Percentiles rank a stretch among this genome's conserved stretches.
These are phyloP conservation scores for Pyrenula massariospora DNA, from an alignment of 495 filamentous ascomycete genomes.

Conservation along the genomic window DNA sequence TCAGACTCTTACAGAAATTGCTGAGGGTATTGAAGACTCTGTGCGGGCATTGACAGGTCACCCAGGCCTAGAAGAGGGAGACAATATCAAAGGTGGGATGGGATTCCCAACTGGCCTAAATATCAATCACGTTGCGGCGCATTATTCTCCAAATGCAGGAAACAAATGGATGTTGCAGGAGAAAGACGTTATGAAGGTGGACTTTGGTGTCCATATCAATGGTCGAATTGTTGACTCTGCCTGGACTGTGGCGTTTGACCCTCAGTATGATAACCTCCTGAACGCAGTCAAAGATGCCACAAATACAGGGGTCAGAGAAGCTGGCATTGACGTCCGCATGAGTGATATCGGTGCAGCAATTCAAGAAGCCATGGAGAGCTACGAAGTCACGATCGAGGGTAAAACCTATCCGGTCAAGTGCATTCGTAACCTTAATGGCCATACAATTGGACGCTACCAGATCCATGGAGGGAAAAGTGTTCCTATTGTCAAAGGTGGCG, in stretches of 20 bases:
- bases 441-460: slow-evolving; percentile 45
- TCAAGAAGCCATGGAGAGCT: slow-evolving; percentile 58
- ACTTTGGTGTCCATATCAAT: slow-evolving; percentile 55
- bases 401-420: slow-evolving; percentile 45
- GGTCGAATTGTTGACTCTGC: slow-evolving; percentile 55
- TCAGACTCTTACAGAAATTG: slow-evolving; percentile 45
- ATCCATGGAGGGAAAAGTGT: slow-evolving; percentile 53
- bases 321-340: slow-evolving; percentile 52
- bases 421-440: slow-evolving; percentile 45
- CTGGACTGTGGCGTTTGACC: slow-evolving; percentile 52
- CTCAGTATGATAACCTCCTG: slow-evolving; percentile 48
- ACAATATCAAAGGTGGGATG: slow-evolving; percentile 44
- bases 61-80: slow-evolving; percentile 45
- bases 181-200: slow-evolving; percentile 59
- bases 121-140: slow-evolving; percentile 49
- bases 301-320: slow-evolving; percentile 48
- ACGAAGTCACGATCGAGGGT: slow-evolving; percentile 47
- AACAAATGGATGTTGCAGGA: slow-evolving; percentile 44
- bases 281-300: slow-evolving; percentile 51
- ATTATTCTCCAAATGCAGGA: slow-evolving; percentile 53
- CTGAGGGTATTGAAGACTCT: slow-evolving; percentile 49
- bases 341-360: slow-evolving; percentile 50
- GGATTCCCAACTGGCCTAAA: slow-evolving; percentile 54
- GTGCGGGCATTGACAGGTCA: slow-evolving; percentile 47
- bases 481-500: slow-evolving; percentile 48